Percentiles rank a stretch among this genome's conserved stretches.
phyloP scores from a whole-genome alignment of 2,329 filamentous ascomycete species.

The Fusarium dimerum region DNA sequence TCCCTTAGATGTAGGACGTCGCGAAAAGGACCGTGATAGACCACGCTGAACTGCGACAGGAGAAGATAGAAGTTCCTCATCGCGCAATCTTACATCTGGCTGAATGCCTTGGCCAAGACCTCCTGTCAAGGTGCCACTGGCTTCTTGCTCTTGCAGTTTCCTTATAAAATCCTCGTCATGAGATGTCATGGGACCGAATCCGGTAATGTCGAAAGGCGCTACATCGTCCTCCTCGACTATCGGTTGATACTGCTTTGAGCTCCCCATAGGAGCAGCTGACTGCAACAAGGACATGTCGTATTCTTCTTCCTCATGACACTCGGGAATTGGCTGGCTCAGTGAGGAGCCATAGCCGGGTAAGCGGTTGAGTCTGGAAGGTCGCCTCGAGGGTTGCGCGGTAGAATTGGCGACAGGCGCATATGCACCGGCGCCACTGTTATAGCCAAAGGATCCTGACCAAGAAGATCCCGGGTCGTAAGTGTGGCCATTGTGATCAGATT shows the following conservation, averaged over 20 bases:
- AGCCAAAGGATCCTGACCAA: slow-evolving; percentile 33
- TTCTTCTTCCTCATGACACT: slow-evolving; percentile 42
- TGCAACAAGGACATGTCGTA: slow-evolving; percentile 46
- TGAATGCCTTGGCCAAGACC: slow-evolving; percentile 57
- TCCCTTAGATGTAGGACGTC: slow-evolving; percentile 26
- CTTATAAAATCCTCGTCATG: slow-evolving; percentile 48
- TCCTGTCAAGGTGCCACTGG: slow-evolving; percentile 56
- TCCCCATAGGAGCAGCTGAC: slow-evolving; percentile 43
- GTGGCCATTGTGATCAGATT: slow-evolving; percentile 18
- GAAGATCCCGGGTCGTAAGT: slow-evolving; percentile 22
- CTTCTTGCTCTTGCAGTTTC: slow-evolving; percentile 53
- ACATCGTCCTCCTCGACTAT: slow-evolving; percentile 34
- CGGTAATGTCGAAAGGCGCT: slow-evolving; percentile 47
- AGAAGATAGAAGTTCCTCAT: slow-evolving; percentile 50
- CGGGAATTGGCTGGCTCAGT: slow-evolving; percentile 25
- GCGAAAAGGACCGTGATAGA: slow-evolving; percentile 45
- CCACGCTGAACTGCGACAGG: slow-evolving; percentile 35
- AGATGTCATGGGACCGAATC: slow-evolving; percentile 45
- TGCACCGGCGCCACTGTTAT: slow-evolving; percentile 25
- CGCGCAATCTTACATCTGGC: slow-evolving; percentile 48
- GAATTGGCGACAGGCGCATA: slow-evolving; percentile 32
- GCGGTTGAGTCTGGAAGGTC: slow-evolving; percentile 27
- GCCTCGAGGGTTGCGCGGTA: slow-evolving; percentile 18
- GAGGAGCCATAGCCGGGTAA: slow-evolving; percentile 28
- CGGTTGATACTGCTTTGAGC: slow-evolving; percentile 33